A percentile compares a stretch with the other conserved stretches of the same genome.
Evolutionary conservation across 1,139 yeast species (phyloP).

Genomic region (Entelexis sorbosivorans): DNA sequence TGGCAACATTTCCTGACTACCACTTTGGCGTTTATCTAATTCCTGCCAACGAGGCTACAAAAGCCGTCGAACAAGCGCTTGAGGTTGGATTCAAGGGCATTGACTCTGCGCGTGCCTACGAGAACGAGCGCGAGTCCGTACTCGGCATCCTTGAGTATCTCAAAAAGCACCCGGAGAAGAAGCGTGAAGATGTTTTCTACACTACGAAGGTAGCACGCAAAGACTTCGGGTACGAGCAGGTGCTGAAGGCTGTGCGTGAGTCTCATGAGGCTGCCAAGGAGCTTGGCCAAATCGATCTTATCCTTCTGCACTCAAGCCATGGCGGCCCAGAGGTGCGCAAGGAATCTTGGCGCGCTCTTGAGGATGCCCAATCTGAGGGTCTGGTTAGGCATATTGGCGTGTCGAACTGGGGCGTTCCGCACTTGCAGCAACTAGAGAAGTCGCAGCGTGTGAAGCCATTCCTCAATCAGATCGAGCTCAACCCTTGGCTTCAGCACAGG

Average conservation of each 20-base stretch:
- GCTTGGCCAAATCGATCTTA: constrained; percentile 36
- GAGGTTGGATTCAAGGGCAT: constrained; percentile 58
- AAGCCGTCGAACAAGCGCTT: constrained; percentile 43
- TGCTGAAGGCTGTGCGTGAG: constrained; percentile 27
- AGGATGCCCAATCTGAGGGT: constrained; percentile 31
- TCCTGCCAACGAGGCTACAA: constrained; percentile 34
- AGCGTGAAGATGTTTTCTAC: constrained; percentile 30
- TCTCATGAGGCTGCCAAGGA: constrained; percentile 35
- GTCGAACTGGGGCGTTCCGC: constrained; percentile 53
- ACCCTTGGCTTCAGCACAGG: constrained; percentile 44
- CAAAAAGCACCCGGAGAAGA: constrained; percentile 32
- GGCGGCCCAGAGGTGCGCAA: constrained; percentile 33
- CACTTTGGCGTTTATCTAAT: constrained; percentile 44
- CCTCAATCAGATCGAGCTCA: constrained; percentile 42
- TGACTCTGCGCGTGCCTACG: constrained; percentile 49
- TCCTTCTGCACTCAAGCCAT: constrained; percentile 31
- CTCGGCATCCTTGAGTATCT: constrained; percentile 38
- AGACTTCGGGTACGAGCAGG: constrained; percentile 34
- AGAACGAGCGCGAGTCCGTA: constrained; percentile 38
- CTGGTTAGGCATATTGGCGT: constrained; percentile 42
- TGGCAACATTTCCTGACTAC: background rate
- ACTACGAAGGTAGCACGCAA: constrained; percentile 33
- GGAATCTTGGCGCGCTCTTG: constrained; percentile 38
- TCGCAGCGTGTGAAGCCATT: constrained; percentile 37
- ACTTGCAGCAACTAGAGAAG: constrained; percentile 39